Percentiles rank a stretch among this genome's conserved stretches.
These are phyloP conservation scores for Agrocybe praecox DNA, from an alignment of 768 basidiomycete species.

Conservation along the genomic window DNA sequence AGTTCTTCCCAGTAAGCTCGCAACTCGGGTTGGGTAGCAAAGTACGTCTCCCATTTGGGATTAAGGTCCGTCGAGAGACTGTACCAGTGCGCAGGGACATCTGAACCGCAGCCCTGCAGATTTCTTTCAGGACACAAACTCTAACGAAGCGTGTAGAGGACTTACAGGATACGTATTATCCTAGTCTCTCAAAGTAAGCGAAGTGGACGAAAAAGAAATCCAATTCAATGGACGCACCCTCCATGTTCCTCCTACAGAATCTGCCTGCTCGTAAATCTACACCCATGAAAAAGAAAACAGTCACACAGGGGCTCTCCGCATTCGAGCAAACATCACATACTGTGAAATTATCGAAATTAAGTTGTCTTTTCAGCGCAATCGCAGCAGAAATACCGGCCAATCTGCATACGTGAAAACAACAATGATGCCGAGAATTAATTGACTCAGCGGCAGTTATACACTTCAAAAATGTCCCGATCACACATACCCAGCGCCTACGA, in stretches of 20 bases:
- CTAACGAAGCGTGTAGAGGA: background rate
- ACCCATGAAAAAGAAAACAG: background rate
- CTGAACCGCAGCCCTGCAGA: slow-evolving; percentile 54
- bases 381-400: slow-evolving; percentile 51
- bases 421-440: background rate
- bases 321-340: slow-evolving; percentile 27
- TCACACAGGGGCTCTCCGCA: background rate
- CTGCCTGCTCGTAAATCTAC: slow-evolving; percentile 54
- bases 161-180: slow-evolving; percentile 58
- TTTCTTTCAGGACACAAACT: background rate
- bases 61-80: slow-evolving; percentile 56
- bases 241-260: slow-evolving; percentile 57
- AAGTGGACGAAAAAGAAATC: background rate
- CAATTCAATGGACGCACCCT: slow-evolving; percentile 38
- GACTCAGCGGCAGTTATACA: background rate
- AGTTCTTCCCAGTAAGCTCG: slow-evolving; percentile 51
- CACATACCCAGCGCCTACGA: slow-evolving; percentile 54
- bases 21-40: slow-evolving; percentile 50
- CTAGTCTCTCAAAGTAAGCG: too few relatives aligned
- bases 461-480: background rate
- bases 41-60: slow-evolving; percentile 51
- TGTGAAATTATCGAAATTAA: slow-evolving; percentile 49
- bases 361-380: slow-evolving; percentile 45
- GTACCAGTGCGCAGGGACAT: slow-evolving; percentile 58
- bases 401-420: slow-evolving; percentile 23